A percentile compares a stretch with the other conserved stretches of the same genome.
Evolutionary conservation across 2,329 filamentous ascomycete species (phyloP).

Genomic region (Epichloe sylvatica): DNA sequence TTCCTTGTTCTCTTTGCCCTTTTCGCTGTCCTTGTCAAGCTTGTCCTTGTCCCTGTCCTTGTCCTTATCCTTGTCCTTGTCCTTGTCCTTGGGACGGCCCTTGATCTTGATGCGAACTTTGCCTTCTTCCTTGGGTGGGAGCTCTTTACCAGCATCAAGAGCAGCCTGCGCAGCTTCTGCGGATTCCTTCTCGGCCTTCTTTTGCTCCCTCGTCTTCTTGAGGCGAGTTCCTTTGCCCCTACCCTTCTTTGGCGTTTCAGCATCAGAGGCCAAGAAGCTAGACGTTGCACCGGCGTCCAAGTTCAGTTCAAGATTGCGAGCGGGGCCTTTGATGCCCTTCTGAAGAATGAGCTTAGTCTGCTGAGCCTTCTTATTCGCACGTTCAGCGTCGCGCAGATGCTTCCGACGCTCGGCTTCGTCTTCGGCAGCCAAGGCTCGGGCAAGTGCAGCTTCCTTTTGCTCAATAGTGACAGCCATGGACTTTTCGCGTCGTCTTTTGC

Average conservation of each 20-base stretch:
- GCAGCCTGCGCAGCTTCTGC: slow-evolving; percentile 82
- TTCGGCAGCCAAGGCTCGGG: slow-evolving; percentile 61
- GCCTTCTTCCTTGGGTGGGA: slow-evolving; percentile 41
- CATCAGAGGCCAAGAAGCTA: slow-evolving; percentile 60
- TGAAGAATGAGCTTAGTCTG: slow-evolving; percentile 79
- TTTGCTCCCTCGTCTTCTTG: slow-evolving; percentile 84
- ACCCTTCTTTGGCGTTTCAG: slow-evolving; percentile 37
- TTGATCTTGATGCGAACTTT: slow-evolving; percentile 54
- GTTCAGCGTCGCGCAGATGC: slow-evolving; percentile 72
- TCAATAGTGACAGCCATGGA: slow-evolving; percentile 89
- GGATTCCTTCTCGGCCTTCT: slow-evolving; percentile 65
- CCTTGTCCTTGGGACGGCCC: slow-evolving; percentile 32
- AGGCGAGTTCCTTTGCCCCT: slow-evolving; percentile 54
- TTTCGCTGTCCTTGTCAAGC: slow-evolving; percentile 31
- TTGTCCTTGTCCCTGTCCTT: slow-evolving; percentile 24
- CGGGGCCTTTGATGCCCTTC: slow-evolving; percentile 70
- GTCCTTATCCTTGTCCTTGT: slow-evolving; percentile 22
- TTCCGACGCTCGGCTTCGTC: slow-evolving; percentile 73
- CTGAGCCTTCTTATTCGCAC: slow-evolving; percentile 83
- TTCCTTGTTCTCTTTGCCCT: slow-evolving; percentile 25
- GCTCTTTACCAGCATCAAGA: slow-evolving; percentile 62
- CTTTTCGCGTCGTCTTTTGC: slow-evolving; percentile 88
- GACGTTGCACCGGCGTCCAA: slow-evolving; percentile 76
- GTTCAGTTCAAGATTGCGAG: slow-evolving; percentile 58
- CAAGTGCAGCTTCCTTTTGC: slow-evolving; percentile 70